Evolutionary conservation across 805 yeast genomes (phyloP).

Genomic region (Candida parachauliodes): DNA sequence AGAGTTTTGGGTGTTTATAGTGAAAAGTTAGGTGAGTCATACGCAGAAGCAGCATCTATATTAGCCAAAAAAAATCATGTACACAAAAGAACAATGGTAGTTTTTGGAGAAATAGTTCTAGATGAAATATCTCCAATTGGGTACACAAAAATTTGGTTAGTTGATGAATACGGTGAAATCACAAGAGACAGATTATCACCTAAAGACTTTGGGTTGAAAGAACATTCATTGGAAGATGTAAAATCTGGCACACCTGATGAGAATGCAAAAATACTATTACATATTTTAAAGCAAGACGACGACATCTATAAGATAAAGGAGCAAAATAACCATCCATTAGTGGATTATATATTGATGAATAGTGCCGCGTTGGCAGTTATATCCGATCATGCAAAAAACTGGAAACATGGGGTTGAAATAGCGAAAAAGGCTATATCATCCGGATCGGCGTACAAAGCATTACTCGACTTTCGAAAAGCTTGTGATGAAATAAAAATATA

Average conservation of each 20-base stretch:
- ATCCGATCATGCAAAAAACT: slow-evolving; percentile 60
- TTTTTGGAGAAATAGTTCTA: slow-evolving; percentile 86
- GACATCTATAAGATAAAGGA: slow-evolving; percentile 43
- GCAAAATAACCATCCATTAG: slow-evolving; percentile 50
- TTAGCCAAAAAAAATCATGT: slow-evolving; percentile 50
- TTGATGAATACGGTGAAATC: slow-evolving; percentile 42
- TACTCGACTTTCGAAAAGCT: slow-evolving; percentile 47
- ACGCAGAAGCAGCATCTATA: slow-evolving; percentile 73
- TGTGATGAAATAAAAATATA: slow-evolving; percentile 9
- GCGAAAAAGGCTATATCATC: slow-evolving; percentile 66
- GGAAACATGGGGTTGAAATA: slow-evolving; percentile 72
- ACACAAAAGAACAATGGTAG: slow-evolving; percentile 69
- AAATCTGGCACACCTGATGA: slow-evolving; percentile 83
- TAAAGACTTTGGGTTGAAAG: slow-evolving; percentile 73
- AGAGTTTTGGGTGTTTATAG: slow-evolving; percentile 89
- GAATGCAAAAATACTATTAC: slow-evolving; percentile 62
- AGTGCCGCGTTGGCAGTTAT: slow-evolving; percentile 84
- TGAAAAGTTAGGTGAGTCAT: slow-evolving; percentile 72
- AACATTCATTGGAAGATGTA: slow-evolving; percentile 65
- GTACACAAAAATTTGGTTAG: slow-evolving; percentile 73
- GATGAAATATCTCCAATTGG: slow-evolving; percentile 96
- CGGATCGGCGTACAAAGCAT: slow-evolving; percentile 63
- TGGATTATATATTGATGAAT: slow-evolving; percentile 88
- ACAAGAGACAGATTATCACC: slow-evolving; percentile 55
- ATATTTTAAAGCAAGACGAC: slow-evolving; percentile 42